Evolutionary conservation across 148 eudicot species (phyloP).

Genomic region (Suaeda aralocaspica): DNA sequence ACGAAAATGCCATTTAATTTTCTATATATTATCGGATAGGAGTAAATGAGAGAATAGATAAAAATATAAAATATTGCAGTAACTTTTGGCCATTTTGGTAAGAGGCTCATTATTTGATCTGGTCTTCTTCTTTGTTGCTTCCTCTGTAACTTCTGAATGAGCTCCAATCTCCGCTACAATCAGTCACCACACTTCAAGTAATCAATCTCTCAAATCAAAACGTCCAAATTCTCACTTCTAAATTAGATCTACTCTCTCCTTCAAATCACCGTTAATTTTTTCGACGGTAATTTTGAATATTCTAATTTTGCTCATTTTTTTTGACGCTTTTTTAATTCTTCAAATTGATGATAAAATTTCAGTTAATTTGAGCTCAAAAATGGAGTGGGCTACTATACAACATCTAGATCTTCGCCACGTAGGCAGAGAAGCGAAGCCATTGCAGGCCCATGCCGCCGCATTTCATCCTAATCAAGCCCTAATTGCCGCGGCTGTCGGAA

Average conservation of each 20-base stretch:
- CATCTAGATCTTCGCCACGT: conserved; percentile 96
- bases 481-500: conserved; percentile 67
- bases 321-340: neutral
- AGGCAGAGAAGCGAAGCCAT: conserved; percentile 77
- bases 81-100: no score
- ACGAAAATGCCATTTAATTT: no score
- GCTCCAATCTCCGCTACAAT: neutral
- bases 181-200: neutral
- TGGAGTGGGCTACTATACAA: conserved; percentile 96
- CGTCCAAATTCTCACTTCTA: neutral
- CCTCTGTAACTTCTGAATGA: neutral
- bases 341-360: neutral
- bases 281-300: neutral
- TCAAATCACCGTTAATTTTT: neutral
- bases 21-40: no score
- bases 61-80: no score
- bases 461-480: conserved; percentile 90
- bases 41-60: no score
- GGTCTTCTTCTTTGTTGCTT: neutral
- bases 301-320: neutral
- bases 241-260: neutral
- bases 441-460: conserved; percentile 92
- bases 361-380: conserved; percentile 24
- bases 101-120: no score
- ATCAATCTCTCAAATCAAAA: neutral